Percentiles rank a stretch among this genome's conserved stretches.
phyloP scores from a whole-genome alignment of 768 basidiomycete genomes.

The Leccinum aurantiacum region DNA sequence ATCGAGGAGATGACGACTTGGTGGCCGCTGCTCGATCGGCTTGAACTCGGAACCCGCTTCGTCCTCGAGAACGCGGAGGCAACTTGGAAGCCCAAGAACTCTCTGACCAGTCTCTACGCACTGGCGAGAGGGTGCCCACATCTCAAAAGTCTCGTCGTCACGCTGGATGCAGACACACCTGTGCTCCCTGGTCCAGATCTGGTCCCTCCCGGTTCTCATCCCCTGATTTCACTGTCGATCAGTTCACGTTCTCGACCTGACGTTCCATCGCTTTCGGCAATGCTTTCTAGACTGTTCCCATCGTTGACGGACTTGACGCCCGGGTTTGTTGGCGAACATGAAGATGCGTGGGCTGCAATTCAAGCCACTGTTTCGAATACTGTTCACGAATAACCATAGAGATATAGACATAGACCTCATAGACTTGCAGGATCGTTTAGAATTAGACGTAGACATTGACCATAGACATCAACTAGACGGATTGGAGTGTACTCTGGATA shows the following conservation, averaged over 20 bases:
- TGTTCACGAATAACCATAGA: not conserved
- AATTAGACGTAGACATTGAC: not conserved
- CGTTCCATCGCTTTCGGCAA: slow-evolving; percentile 25
- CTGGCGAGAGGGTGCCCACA: slow-evolving; percentile 19
- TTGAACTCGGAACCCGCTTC: slow-evolving; percentile 40
- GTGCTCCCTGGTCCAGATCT: not conserved
- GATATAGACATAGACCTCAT: slow-evolving; percentile 7
- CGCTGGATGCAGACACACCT: slow-evolving; percentile 12
- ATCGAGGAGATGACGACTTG: slow-evolving; percentile 39
- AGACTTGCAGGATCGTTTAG: not conserved
- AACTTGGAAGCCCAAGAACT: slow-evolving; percentile 20
- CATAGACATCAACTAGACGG: slow-evolving; percentile 3
- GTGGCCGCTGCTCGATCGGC: slow-evolving; percentile 46
- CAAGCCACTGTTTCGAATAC: slow-evolving; percentile 9
- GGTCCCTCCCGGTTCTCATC: not conserved
- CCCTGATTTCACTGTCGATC: slow-evolving; percentile 38
- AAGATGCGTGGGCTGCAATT: slow-evolving; percentile 30
- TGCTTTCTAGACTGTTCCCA: slow-evolving; percentile 41
- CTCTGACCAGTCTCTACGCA: slow-evolving; percentile 17
- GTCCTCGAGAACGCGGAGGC: slow-evolving; percentile 25
- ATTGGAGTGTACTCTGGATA: not conserved
- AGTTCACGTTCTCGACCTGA: slow-evolving; percentile 33
- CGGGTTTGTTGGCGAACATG: slow-evolving; percentile 30
- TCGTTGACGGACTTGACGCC: slow-evolving; percentile 37
- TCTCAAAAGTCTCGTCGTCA: slow-evolving; percentile 21